phyloP scores from a whole-genome alignment of 805 yeast species.

The Soucietia sequanensis region DNA sequence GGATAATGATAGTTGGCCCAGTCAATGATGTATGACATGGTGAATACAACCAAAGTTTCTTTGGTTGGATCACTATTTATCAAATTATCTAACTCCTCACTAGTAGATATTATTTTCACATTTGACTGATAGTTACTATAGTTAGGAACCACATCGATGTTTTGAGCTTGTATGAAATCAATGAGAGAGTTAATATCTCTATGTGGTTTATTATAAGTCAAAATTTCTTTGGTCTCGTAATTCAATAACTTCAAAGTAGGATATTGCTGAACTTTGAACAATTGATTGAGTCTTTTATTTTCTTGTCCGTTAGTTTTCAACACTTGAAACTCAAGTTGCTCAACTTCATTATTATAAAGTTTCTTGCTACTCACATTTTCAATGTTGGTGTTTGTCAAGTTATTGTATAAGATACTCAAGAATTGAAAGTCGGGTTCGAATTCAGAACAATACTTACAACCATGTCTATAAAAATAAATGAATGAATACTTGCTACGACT shows the following conservation, averaged over 20 bases:
- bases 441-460: constrained; percentile 31
- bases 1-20: constrained; percentile 35
- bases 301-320: constrained; percentile 25
- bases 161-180: constrained; percentile 16
- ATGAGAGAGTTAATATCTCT: constrained; percentile 19
- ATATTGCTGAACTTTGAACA: constrained; percentile 42
- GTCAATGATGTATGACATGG: constrained; percentile 18
- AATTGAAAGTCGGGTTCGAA: constrained; percentile 36
- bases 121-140: constrained; percentile 17
- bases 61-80: constrained; percentile 3
- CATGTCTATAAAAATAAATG: constrained; percentile 46
- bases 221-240: constrained; percentile 39
- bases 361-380: constrained; percentile 22
- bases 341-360: background rate
- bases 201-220: constrained; percentile 29
- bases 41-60: constrained; percentile 23
- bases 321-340: constrained; percentile 21
- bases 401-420: constrained; percentile 42
- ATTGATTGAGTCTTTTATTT: constrained; percentile 29
- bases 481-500: constrained; percentile 30
- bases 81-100: constrained; percentile 4
- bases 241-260: constrained; percentile 51
- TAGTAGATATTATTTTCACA: constrained; percentile 10
- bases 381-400: constrained; percentile 32
- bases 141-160: constrained; percentile 17